Conservation (phyloP, 371 early-diverging fungal genomes). For the Actinomortierella ambigua region DNA sequence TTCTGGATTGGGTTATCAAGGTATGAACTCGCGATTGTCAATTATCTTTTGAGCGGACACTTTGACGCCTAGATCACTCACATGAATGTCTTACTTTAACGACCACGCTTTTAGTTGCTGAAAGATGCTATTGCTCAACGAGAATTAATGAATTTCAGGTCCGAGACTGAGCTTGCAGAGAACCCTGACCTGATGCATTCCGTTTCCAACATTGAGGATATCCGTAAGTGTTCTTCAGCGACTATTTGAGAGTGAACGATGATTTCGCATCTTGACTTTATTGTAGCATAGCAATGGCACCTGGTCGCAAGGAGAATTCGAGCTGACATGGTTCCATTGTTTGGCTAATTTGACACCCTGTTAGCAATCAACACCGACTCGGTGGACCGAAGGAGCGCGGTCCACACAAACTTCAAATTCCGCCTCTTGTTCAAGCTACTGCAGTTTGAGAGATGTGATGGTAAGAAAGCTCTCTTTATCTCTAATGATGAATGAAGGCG, state of each 20-base stretch:
- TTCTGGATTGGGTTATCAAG: no score
- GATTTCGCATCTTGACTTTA: neutral
- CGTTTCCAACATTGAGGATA: constrained; percentile 32
- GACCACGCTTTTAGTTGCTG: constrained; percentile 14
- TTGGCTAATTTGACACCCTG: neutral
- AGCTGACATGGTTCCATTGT: neutral
- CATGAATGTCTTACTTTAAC: neutral
- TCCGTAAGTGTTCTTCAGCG: constrained; percentile 16
- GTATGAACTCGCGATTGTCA: no score
- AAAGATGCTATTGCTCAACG: constrained; percentile 22
- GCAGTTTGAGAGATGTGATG: constrained; percentile 14
- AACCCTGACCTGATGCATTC: constrained; percentile 44
- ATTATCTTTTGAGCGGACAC: no score
- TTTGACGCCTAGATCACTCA: no score
- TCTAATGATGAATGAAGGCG: neutral
- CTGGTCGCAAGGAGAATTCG: no score
- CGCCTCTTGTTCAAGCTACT: constrained; percentile 37
- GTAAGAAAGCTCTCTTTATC: neutral
- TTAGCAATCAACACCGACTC: neutral
- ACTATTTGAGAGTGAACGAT: neutral
- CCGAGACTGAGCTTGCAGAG: constrained; percentile 32
- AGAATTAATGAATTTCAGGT: constrained; percentile 25
- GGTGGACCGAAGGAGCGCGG: constrained; percentile 6
- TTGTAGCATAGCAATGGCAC: no score
- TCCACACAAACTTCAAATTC: constrained; percentile 26